phyloP scores from a whole-genome alignment of 2,329 filamentous ascomycete species.

The Trichophyton mentagrophytes region DNA sequence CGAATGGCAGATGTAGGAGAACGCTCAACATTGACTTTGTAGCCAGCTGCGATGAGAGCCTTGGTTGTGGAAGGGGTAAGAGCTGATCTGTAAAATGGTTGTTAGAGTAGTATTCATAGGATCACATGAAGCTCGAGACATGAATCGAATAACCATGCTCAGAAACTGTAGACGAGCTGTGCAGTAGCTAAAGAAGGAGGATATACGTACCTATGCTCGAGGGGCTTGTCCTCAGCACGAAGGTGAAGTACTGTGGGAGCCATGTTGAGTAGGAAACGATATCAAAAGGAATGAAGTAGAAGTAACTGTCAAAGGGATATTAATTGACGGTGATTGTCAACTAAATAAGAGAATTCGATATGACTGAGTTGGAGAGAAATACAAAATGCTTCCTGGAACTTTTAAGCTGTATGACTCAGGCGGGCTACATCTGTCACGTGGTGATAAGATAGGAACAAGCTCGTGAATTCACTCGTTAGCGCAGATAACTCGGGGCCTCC shows the following conservation, averaged over 20 bases:
- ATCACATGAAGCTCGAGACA: neutral
- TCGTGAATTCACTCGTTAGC: no score
- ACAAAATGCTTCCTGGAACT: neutral
- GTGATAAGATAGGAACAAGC: neutral
- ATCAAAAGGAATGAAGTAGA: neutral
- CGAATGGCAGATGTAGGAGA: constrained; percentile 17
- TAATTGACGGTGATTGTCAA: neutral
- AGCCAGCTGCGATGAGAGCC: constrained; percentile 30
- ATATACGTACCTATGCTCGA: constrained; percentile 14
- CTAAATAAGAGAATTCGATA: neutral
- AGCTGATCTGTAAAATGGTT: constrained; percentile 11
- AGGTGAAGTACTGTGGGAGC: constrained; percentile 13
- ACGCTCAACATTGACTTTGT: constrained; percentile 29
- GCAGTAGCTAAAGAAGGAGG: neutral
- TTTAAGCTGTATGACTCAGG: neutral
- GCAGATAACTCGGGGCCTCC: no score
- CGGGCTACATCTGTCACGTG: neutral
- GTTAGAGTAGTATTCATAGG: neutral
- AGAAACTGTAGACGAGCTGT: neutral
- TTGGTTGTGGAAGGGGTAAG: constrained; percentile 26
- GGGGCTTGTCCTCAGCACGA: constrained; percentile 16
- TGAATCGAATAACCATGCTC: neutral
- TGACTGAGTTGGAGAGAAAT: no score
- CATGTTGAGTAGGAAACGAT: neutral
- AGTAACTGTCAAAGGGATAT: neutral